A percentile compares a stretch with the other conserved stretches of the same genome.
These are phyloP conservation scores for Penicillium fimorum DNA, from an alignment of 495 filamentous ascomycete genomes.

Conservation along the genomic window DNA sequence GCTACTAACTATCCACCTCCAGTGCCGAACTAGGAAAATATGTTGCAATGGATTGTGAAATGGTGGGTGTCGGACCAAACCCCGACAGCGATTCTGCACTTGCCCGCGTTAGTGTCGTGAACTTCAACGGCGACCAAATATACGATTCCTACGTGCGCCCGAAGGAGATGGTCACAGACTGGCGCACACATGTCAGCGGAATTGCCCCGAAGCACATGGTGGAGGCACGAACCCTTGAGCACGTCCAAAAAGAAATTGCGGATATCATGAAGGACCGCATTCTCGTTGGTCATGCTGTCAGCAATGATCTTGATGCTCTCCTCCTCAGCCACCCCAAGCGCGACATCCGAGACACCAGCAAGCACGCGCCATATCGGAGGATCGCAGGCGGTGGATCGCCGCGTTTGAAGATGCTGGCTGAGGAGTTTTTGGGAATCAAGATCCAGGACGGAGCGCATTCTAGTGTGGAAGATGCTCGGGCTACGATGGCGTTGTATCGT, in stretches of 20 bases:
- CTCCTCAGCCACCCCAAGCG: conserved; percentile 70
- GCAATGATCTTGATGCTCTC: conserved; percentile 78
- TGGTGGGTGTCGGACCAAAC: conserved; percentile 84
- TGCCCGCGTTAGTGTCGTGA: conserved; percentile 83
- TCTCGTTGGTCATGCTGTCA: conserved; percentile 85
- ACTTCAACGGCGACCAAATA: conserved; percentile 84
- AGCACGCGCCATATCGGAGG: conserved; percentile 68
- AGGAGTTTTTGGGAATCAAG: conserved; percentile 74
- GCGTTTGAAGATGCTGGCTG: conserved; percentile 68
- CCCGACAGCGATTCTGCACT: conserved; percentile 66
- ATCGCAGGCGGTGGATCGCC: conserved; percentile 77
- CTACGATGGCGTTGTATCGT: conserved; percentile 82
- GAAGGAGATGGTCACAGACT: conserved; percentile 76
- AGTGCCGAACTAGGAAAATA: conserved; percentile 74
- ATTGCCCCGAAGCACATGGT: conserved; percentile 70
- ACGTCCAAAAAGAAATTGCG: conserved; percentile 71
- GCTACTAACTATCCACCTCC: conserved; percentile 13
- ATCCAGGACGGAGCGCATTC: conserved; percentile 76
- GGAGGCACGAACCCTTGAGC: conserved; percentile 64
- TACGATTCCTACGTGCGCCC: conserved; percentile 90
- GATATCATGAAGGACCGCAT: conserved; percentile 70
- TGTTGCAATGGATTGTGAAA: conserved; percentile 92
- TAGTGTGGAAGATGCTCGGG: conserved; percentile 85
- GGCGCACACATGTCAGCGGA: conserved; percentile 81
- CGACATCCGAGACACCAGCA: conserved; percentile 82